Conservation (phyloP, 371 early-diverging fungal species). For the Umbelopsis sp. region DNA sequence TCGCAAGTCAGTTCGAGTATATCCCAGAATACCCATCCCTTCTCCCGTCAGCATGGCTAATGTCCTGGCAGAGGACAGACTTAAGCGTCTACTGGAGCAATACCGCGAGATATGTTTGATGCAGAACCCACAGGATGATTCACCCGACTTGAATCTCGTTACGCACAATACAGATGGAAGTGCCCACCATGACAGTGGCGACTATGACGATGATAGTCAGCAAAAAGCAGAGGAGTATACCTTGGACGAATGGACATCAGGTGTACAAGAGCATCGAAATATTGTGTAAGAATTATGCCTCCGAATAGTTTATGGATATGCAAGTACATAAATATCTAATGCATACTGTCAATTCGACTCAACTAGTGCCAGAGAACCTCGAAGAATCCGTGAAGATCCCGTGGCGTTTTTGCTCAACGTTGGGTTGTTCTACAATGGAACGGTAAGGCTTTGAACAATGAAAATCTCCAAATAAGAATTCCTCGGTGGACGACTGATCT, state of each 20-base stretch:
- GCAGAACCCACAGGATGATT: neutral
- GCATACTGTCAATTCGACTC: neutral
- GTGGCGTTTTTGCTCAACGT: conserved; percentile 77
- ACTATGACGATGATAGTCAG: neutral
- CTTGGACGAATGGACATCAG: neutral
- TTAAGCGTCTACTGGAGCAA: conserved; percentile 9
- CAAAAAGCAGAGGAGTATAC: conserved; percentile 6
- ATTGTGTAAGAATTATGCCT: conserved; percentile 27
- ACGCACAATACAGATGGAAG: neutral
- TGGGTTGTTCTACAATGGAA: conserved; percentile 71
- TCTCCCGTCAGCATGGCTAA: neutral
- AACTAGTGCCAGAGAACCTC: conserved; percentile 61
- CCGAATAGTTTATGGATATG: too few species aligned
- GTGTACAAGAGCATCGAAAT: conserved; percentile 30
- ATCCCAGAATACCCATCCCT: neutral
- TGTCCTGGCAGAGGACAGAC: conserved; percentile 6
- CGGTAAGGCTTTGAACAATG: conserved; percentile 45
- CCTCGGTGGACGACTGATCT: neutral
- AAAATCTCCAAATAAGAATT: too few species aligned
- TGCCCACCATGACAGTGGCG: neutral
- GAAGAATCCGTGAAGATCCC: conserved; percentile 76
- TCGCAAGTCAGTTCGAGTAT: neutral
- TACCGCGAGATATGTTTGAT: conserved; percentile 12
- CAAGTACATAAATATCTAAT: too few species aligned
- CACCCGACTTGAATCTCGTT: neutral